A percentile compares a stretch with the other conserved stretches of the same genome.
These are phyloP conservation scores for Alternaria brassicicola DNA, from an alignment of 2,329 filamentous ascomycete species.

Conservation along the genomic window DNA sequence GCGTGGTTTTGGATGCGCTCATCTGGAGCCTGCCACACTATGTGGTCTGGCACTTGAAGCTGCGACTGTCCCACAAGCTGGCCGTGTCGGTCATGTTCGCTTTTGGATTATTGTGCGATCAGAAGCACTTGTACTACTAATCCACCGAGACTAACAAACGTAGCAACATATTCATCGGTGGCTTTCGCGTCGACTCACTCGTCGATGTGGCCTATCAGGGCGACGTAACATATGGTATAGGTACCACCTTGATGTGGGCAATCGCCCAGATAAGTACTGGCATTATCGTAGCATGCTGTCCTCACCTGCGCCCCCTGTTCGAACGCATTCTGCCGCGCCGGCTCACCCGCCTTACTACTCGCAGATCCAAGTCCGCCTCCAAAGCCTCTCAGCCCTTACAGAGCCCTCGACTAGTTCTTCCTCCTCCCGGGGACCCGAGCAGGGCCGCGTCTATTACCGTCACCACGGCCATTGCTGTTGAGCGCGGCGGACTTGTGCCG, in stretches of 20 bases:
- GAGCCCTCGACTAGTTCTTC: neutral
- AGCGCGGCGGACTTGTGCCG: neutral
- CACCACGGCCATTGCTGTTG: conserved; percentile 30
- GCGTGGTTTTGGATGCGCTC: conserved; percentile 26
- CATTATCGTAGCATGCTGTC: conserved; percentile 34
- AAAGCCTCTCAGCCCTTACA: neutral
- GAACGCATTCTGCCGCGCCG: conserved; percentile 22
- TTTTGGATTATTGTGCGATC: conserved; percentile 29
- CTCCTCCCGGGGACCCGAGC: neutral
- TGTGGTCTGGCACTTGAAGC: conserved; percentile 33
- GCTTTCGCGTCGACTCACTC: conserved; percentile 18
- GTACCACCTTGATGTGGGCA: conserved; percentile 26
- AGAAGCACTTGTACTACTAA: neutral
- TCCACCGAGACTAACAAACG: conserved; percentile 9
- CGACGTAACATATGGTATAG: conserved; percentile 26
- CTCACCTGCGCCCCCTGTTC: conserved; percentile 32
- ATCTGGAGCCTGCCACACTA: conserved; percentile 35
- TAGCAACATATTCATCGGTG: conserved; percentile 27
- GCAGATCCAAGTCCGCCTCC: neutral
- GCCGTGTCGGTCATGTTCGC: conserved; percentile 33
- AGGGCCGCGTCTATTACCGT: conserved; percentile 20
- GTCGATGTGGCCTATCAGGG: conserved; percentile 1
- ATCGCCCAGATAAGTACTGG: conserved; percentile 31
- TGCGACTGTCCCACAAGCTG: conserved; percentile 30
- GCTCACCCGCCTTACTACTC: conserved; percentile 15